These are phyloP conservation scores for Ophiostoma angusticollis DNA, from an alignment of 2,329 filamentous ascomycete genomes.

Conservation along the genomic window DNA sequence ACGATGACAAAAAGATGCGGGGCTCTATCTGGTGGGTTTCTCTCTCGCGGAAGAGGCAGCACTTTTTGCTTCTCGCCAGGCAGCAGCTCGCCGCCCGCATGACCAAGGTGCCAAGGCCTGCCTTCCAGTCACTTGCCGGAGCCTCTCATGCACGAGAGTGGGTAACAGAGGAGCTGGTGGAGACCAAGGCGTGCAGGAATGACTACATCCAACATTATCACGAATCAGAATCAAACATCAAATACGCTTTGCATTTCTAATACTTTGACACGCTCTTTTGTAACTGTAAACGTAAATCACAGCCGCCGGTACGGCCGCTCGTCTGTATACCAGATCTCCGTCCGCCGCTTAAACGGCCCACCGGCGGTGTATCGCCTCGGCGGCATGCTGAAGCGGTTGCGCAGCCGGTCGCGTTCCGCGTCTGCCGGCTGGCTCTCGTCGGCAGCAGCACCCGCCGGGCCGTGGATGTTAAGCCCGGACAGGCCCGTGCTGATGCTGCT, in stretches of 20 bases:
- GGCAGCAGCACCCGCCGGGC: conserved; percentile 7
- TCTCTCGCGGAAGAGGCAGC: too few species aligned
- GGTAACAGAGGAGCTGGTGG: too few species aligned
- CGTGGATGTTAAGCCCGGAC: conserved; percentile 9
- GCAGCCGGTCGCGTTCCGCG: conserved; percentile 14
- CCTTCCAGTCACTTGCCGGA: too few species aligned
- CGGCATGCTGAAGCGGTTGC: conserved; percentile 16
- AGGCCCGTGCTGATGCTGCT: conserved; percentile 2
- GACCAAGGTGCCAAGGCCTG: too few species aligned
- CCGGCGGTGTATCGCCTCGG: conserved; percentile 12
- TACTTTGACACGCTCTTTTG: too few species aligned
- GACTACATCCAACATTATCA: too few species aligned
- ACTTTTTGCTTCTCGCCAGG: conserved; percentile 2
- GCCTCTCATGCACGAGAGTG: too few species aligned
- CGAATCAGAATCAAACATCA: not conserved
- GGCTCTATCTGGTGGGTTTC: too few species aligned
- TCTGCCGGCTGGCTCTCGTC: not conserved
- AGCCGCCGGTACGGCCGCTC: conserved; percentile 12
- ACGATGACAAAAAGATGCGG: too few species aligned
- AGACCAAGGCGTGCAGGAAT: too few species aligned
- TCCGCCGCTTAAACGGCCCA: conserved; percentile 13
- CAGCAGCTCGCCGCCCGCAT: too few species aligned
- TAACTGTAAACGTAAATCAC: conserved; percentile 7
- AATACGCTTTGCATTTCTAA: too few species aligned
- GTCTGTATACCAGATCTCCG: conserved; percentile 17